Evolutionary conservation across 495 filamentous ascomycete species (phyloP).

Genomic region (Aspergillus sclerotiicarbonarius): DNA sequence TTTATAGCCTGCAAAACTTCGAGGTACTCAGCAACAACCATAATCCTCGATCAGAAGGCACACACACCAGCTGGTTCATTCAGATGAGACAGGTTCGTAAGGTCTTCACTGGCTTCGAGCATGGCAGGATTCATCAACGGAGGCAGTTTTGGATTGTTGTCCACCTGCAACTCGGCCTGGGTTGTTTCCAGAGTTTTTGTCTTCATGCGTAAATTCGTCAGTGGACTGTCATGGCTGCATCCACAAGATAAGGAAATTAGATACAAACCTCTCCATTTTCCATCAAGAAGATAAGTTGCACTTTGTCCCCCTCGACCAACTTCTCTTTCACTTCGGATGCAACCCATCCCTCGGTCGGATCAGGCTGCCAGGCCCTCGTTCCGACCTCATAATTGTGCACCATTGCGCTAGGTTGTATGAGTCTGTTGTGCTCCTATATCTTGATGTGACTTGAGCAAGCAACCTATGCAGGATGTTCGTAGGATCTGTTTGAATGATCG

Average conservation of each 20-base stretch:
- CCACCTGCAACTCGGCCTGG: constrained; percentile 70
- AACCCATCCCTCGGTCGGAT: constrained; percentile 92
- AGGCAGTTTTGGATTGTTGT: constrained; percentile 68
- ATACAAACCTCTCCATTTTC: constrained; percentile 86
- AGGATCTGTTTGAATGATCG: background rate
- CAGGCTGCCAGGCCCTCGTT: constrained; percentile 97
- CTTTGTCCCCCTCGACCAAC: constrained; percentile 77
- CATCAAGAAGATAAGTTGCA: constrained; percentile 78
- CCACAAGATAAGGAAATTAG: constrained; percentile 3
- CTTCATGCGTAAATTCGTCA: constrained; percentile 44
- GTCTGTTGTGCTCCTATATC: constrained; percentile 4
- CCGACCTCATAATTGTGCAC: constrained; percentile 97
- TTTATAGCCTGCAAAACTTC: constrained; percentile 95
- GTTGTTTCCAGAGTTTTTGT: constrained; percentile 80
- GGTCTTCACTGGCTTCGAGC: constrained; percentile 97
- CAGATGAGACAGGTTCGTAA: constrained; percentile 95
- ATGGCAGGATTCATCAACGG: constrained; percentile 98
- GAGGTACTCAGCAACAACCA: constrained; percentile 34
- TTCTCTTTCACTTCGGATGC: constrained; percentile 93
- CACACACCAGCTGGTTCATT: constrained; percentile 94
- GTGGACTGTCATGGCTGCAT: constrained; percentile 6
- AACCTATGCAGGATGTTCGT: constrained; percentile 15
- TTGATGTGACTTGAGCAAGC: constrained; percentile 11
- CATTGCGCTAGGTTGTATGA: constrained; percentile 51
- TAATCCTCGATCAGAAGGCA: background rate